Percentiles rank a stretch among this genome's conserved stretches.
These are phyloP conservation scores for Pholiota molesta DNA, from an alignment of 768 basidiomycete genomes.

Conservation along the genomic window DNA sequence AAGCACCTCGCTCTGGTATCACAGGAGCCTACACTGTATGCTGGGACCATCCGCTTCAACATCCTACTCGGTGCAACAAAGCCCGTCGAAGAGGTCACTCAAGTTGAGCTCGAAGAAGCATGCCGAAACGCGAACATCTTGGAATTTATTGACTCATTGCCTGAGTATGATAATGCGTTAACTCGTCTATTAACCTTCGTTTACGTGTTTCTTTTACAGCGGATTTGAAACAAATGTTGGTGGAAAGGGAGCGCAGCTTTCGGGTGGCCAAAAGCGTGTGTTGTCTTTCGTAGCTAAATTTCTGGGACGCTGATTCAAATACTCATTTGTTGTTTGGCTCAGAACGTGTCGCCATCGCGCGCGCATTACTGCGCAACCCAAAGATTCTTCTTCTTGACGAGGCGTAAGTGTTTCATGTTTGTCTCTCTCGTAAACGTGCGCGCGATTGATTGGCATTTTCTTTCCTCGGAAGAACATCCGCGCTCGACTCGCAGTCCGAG, in stretches of 20 bases:
- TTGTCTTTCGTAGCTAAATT: constrained; percentile 11
- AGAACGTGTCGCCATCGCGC: constrained; percentile 82
- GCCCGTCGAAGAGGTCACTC: constrained; percentile 75
- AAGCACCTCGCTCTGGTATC: constrained; percentile 89
- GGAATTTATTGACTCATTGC: constrained; percentile 85
- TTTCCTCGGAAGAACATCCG: constrained; percentile 67
- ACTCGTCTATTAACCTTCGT: neutral
- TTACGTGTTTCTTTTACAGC: constrained; percentile 35
- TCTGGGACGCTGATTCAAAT: neutral
- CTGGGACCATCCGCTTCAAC: constrained; percentile 90
- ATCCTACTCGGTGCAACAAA: constrained; percentile 84
- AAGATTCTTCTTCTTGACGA: constrained; percentile 88
- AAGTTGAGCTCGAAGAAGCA: constrained; percentile 83
- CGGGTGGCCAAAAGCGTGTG: constrained; percentile 86
- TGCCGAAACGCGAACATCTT: constrained; percentile 92
- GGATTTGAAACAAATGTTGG: constrained; percentile 93
- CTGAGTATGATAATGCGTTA: constrained; percentile 57
- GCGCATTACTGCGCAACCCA: constrained; percentile 87
- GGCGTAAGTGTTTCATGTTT: constrained; percentile 29
- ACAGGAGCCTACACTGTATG: constrained; percentile 89
- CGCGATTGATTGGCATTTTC: constrained; percentile 9
- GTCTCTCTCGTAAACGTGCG: constrained; percentile 14
- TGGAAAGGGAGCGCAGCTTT: constrained; percentile 87
- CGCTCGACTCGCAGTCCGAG: constrained; percentile 89
- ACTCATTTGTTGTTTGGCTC: constrained; percentile 8